phyloP scores from a whole-genome alignment of 129 eudicot species.

The Erigeron canadensis region DNA sequence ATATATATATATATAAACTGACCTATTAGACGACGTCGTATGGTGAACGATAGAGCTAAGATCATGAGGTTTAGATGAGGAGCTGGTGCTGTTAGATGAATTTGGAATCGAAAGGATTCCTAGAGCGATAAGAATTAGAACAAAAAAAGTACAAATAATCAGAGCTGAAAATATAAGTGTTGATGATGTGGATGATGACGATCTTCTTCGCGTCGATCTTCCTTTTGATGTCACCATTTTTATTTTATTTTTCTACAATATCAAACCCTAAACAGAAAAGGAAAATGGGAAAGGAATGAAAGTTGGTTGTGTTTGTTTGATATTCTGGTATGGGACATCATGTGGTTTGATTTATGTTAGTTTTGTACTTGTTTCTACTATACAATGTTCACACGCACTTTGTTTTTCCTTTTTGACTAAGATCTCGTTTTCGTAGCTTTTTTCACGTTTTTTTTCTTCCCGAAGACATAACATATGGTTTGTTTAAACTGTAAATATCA shows the following conservation, averaged over 20 bases:
- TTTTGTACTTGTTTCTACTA: neutral
- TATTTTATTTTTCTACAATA: neutral
- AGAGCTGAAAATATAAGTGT: slow-evolving; percentile 47
- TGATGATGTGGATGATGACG: slow-evolving; percentile 56
- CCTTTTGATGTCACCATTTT: slow-evolving; percentile 61
- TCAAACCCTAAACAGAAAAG: neutral
- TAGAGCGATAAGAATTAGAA: slow-evolving; percentile 57
- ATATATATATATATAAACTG: neutral
- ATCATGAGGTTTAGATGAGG: slow-evolving; percentile 62
- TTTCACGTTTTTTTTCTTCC: neutral
- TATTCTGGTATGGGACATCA: no score
- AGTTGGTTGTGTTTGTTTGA: neutral
- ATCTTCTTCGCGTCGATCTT: slow-evolving; percentile 39
- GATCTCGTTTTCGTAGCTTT: neutral
- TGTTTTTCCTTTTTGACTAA: neutral
- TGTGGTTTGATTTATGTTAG: slow-evolving; percentile 22
- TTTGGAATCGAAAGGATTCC: slow-evolving; percentile 62
- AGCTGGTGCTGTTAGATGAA: slow-evolving; percentile 13
- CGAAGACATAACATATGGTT: no score
- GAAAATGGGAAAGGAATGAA: no score
- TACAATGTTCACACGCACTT: neutral
- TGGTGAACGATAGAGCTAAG: slow-evolving; percentile 61
- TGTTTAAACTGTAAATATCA: no score
- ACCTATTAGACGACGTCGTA: slow-evolving; percentile 45
- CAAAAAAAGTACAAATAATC: slow-evolving; percentile 47